Evolutionary conservation across 768 basidiomycete species (phyloP).

Genomic region (Chalciporus sphaerocephalus): DNA sequence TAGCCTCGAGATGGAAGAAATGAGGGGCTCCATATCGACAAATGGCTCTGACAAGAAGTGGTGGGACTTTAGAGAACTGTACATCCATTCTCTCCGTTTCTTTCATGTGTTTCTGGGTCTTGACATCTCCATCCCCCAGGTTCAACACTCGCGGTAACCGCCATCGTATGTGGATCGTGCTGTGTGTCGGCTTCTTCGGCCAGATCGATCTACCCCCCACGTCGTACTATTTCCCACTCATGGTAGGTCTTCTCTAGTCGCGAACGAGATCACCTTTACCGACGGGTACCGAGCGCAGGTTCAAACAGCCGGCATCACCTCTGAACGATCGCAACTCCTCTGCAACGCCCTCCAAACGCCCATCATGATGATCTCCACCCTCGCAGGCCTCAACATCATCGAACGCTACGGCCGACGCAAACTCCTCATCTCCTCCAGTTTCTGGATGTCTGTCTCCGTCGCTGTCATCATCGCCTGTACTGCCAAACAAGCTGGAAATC

Average conservation of each 20-base stretch:
- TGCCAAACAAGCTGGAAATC: constrained; percentile 24
- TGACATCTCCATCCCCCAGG: too few species aligned
- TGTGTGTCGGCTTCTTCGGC: constrained; percentile 18
- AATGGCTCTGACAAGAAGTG: constrained; percentile 34
- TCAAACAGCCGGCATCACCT: constrained; percentile 34
- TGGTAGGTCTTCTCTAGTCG: constrained; percentile 5
- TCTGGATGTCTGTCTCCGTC: constrained; percentile 23
- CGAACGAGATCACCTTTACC: not conserved
- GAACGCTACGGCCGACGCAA: constrained; percentile 32
- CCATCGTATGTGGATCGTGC: constrained; percentile 21
- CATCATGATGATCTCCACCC: constrained; percentile 33
- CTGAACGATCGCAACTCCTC: constrained; percentile 23
- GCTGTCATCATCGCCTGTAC: constrained; percentile 35
- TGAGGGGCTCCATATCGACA: constrained; percentile 27
- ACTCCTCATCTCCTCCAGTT: constrained; percentile 29
- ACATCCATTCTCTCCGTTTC: not conserved
- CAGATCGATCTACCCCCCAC: constrained; percentile 24
- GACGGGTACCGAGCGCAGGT: constrained; percentile 4
- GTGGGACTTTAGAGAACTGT: constrained; percentile 32
- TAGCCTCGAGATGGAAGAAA: constrained; percentile 29
- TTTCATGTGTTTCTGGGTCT: too few species aligned
- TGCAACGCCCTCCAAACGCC: constrained; percentile 29
- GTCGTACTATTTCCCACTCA: constrained; percentile 28
- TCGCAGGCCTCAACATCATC: constrained; percentile 30
- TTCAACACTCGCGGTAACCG: constrained; percentile 18